Evolutionary conservation across 2,329 filamentous ascomycete genomes (phyloP).

Genomic region (Claviceps sp.): DNA sequence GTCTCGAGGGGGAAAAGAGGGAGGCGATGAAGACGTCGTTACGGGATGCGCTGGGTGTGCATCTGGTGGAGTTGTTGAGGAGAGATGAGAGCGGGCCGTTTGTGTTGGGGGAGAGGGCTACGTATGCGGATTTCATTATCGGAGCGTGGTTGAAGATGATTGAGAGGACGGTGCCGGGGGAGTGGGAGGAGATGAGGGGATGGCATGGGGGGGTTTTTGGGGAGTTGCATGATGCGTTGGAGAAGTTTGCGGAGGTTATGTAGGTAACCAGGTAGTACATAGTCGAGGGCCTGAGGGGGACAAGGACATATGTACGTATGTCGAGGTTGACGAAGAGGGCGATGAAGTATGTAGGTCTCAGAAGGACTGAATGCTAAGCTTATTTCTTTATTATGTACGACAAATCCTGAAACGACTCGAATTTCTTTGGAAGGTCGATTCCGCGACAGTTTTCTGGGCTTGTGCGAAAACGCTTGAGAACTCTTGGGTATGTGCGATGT

Average conservation of each 20-base stretch:
- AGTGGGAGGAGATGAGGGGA: slow-evolving; percentile 31
- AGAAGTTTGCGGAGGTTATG: slow-evolving; percentile 18
- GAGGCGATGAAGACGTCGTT: slow-evolving; percentile 26
- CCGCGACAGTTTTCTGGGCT: too few relatives aligned
- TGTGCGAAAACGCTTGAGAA: too few relatives aligned
- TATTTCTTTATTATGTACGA: too few relatives aligned
- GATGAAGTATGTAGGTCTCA: too few relatives aligned
- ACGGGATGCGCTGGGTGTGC: slow-evolving; percentile 22
- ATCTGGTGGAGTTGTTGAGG: slow-evolving; percentile 27
- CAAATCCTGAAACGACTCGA: too few relatives aligned
- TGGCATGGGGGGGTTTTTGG: slow-evolving; percentile 42
- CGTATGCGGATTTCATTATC: slow-evolving; percentile 44
- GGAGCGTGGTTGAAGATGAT: slow-evolving; percentile 42
- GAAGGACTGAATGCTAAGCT: too few relatives aligned
- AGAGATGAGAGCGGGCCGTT: slow-evolving; percentile 31
- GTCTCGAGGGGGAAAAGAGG: slow-evolving; percentile 24
- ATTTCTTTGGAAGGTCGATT: too few relatives aligned
- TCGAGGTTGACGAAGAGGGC: too few relatives aligned
- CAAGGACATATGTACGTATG: too few relatives aligned
- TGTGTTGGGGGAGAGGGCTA: slow-evolving; percentile 28
- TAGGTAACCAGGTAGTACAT: not conserved
- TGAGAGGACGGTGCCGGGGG: slow-evolving; percentile 24
- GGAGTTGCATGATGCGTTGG: slow-evolving; percentile 31
- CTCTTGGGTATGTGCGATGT: too few relatives aligned
- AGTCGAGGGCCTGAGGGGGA: not conserved